Conservation (phyloP, 2,329 filamentous ascomycete genomes). For the Botrytis byssoidea region DNA sequence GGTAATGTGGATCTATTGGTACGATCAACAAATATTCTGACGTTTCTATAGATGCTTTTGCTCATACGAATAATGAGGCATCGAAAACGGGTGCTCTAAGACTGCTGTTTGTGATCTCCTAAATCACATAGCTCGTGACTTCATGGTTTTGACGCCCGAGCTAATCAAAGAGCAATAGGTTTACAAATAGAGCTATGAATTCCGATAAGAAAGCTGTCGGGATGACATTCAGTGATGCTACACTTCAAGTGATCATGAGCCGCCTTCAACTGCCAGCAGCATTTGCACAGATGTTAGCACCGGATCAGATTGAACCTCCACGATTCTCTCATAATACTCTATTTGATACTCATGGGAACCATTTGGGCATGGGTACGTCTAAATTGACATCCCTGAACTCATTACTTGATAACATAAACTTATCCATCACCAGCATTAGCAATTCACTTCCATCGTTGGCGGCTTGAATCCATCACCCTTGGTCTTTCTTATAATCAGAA, state of each 20-base stretch:
- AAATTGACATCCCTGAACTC: no score
- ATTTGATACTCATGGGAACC: conserved; percentile 5
- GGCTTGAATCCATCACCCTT: conserved; percentile 9
- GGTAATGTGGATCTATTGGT: background rate
- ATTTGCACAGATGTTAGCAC: conserved; percentile 15
- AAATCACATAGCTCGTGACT: background rate
- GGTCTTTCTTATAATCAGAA: conserved; percentile 4
- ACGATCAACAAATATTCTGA: background rate
- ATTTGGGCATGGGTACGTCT: conserved; percentile 6
- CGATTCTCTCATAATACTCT: conserved; percentile 11
- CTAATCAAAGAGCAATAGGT: background rate
- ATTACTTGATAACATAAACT: no score
- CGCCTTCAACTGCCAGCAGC: conserved; percentile 2
- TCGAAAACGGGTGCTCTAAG: conserved; percentile 9
- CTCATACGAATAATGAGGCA: background rate
- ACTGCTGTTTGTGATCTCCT: conserved; percentile 3
- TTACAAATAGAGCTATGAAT: conserved; percentile 6
- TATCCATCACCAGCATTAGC: background rate
- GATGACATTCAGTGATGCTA: conserved; percentile 10
- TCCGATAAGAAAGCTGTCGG: background rate
- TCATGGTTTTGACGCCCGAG: background rate
- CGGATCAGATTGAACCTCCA: conserved; percentile 16
- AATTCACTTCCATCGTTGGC: conserved; percentile 8
- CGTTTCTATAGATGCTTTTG: background rate
- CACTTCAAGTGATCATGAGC: background rate